These are phyloP conservation scores for Fomitopsis pinicola DNA, from an alignment of 1,284 basidiomycete genomes.

Conservation along the genomic window DNA sequence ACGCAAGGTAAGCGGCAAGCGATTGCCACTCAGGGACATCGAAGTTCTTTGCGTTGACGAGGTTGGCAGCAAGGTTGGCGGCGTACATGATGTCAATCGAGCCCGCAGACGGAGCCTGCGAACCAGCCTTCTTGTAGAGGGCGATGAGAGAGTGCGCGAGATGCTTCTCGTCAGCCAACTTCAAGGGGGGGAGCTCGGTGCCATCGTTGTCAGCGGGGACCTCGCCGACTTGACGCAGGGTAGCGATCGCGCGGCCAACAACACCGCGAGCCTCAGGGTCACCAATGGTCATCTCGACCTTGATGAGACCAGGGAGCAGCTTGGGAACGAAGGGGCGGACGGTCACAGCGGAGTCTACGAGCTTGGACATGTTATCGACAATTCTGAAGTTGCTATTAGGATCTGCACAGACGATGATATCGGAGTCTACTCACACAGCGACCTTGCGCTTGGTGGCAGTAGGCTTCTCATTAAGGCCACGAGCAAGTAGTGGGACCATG, in stretches of 20 bases:
- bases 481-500: slow-evolving; percentile 96
- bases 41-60: slow-evolving; percentile 90
- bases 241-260: slow-evolving; percentile 84
- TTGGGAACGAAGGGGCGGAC: slow-evolving; percentile 97
- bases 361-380: slow-evolving; percentile 98
- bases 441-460: slow-evolving; percentile 97
- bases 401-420: slow-evolving; percentile 8
- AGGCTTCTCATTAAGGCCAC: slow-evolving; percentile 94
- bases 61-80: slow-evolving; percentile 76
- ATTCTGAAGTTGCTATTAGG: slow-evolving; percentile 48
- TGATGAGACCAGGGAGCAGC: slow-evolving; percentile 91
- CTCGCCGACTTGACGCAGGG: slow-evolving; percentile 90
- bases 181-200: slow-evolving; percentile 83
- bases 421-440: slow-evolving; percentile 65
- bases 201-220: slow-evolving; percentile 78
- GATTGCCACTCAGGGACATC: slow-evolving; percentile 86
- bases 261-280: slow-evolving; percentile 95
- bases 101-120: slow-evolving; percentile 49
- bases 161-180: slow-evolving; percentile 65
- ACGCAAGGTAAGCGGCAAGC: slow-evolving; percentile 75
- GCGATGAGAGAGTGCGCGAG: slow-evolving; percentile 63
- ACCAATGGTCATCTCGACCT: slow-evolving; percentile 88
- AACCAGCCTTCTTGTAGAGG: slow-evolving; percentile 83
- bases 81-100: slow-evolving; percentile 71
- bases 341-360: slow-evolving; percentile 92